A percentile compares a stretch with the other conserved stretches of the same genome.
These are phyloP conservation scores for Posidonia australis DNA, from an alignment of 106 monocot genomes.

Conservation along the genomic window DNA sequence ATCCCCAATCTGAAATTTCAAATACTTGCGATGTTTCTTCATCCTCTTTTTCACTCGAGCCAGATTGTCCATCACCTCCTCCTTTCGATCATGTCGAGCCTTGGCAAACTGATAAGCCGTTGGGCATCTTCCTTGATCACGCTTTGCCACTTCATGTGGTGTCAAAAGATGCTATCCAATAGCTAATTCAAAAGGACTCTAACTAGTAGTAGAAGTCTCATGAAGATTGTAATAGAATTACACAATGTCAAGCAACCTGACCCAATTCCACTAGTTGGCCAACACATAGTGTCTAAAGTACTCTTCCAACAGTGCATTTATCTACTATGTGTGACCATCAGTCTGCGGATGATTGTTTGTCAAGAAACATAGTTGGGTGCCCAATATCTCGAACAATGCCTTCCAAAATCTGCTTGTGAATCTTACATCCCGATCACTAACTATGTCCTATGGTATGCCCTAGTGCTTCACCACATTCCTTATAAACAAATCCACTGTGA, in stretches of 20 bases:
- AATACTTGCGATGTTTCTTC: neutral
- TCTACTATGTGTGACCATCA: neutral
- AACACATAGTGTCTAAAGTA: constrained; percentile 1
- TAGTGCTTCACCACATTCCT: neutral
- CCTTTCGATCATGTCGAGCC: neutral
- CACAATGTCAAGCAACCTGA: neutral
- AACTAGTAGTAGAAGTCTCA: neutral
- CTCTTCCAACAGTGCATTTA: constrained; percentile 4
- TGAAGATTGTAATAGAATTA: constrained; percentile 6
- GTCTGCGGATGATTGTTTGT: constrained; percentile 2
- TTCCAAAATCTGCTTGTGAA: neutral
- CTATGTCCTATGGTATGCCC: neutral
- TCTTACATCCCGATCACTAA: neutral
- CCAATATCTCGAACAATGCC: neutral
- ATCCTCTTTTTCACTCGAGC: neutral
- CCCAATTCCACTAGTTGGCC: constrained; percentile 1
- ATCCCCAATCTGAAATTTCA: neutral
- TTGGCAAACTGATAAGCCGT: neutral
- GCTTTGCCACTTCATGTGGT: neutral
- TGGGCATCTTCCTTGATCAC: neutral
- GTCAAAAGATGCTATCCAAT: neutral
- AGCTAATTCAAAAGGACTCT: neutral
- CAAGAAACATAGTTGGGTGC: neutral
- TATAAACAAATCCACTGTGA: neutral
- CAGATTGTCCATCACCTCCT: too few relatives aligned